Conservation (phyloP, 208 protist genomes). For the Crithidia bombi region DNA sequence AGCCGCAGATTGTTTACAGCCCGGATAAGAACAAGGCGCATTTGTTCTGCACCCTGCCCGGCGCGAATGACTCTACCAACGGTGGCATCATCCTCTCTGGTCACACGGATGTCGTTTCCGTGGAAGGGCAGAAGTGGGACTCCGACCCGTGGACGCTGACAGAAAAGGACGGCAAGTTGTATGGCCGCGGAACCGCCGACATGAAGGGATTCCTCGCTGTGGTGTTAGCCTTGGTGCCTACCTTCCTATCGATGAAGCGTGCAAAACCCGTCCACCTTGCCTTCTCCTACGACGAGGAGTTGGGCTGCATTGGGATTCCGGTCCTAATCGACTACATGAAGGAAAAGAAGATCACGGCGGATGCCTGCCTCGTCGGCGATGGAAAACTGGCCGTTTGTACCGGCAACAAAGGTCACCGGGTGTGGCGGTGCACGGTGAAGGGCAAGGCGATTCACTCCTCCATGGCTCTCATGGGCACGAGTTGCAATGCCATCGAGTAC, state of each 20-base stretch:
- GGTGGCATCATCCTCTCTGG: slow-evolving; percentile 65
- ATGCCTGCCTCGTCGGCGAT: slow-evolving; percentile 51
- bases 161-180: slow-evolving; percentile 54
- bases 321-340: slow-evolving; percentile 46
- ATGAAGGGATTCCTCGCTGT: slow-evolving; percentile 75
- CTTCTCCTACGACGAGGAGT: slow-evolving; percentile 56
- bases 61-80: slow-evolving; percentile 37
- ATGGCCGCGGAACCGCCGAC: slow-evolving; percentile 58
- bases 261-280: slow-evolving; percentile 56
- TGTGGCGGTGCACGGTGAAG: slow-evolving; percentile 25
- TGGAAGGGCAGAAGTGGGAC: slow-evolving; percentile 45
- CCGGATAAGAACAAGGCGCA: slow-evolving; percentile 50
- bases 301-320: slow-evolving; percentile 46
- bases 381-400: slow-evolving; percentile 6
- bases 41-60: slow-evolving; percentile 56
- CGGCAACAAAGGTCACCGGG: slow-evolving; percentile 13
- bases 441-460: slow-evolving; percentile 60
- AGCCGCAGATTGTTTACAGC: slow-evolving; percentile 37
- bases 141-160: slow-evolving; percentile 58
- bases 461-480: slow-evolving; percentile 41
- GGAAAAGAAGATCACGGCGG: slow-evolving; percentile 34
- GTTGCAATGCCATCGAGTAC: slow-evolving; percentile 48
- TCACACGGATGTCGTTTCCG: slow-evolving; percentile 66
- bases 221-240: slow-evolving; percentile 39
- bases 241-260: slow-evolving; percentile 45